A percentile compares a stretch with the other conserved stretches of the same genome.
These are phyloP conservation scores for Phytophthora meadii DNA, from an alignment of 352 stramenopile species.

Conservation along the genomic window DNA sequence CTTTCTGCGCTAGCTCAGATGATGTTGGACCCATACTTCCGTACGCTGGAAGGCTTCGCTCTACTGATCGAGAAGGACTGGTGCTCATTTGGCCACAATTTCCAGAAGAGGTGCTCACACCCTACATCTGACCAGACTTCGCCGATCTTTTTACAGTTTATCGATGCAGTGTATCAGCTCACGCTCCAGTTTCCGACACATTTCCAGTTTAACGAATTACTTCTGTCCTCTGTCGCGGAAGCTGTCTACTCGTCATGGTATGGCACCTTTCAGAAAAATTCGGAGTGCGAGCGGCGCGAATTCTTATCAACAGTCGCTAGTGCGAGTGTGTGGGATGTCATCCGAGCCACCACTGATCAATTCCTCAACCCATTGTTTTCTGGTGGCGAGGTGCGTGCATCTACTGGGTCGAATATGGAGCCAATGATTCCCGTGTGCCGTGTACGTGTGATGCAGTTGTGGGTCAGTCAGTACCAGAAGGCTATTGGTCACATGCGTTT, in stretches of 20 bases:
- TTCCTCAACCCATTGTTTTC: slow-evolving; percentile 87
- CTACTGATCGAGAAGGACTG: slow-evolving; percentile 89
- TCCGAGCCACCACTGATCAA: slow-evolving; percentile 82
- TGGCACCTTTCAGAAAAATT: slow-evolving; percentile 93
- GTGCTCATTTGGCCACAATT: slow-evolving; percentile 91
- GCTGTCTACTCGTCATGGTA: slow-evolving; percentile 98
- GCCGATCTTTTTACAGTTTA: slow-evolving; percentile 99
- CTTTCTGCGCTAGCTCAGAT: slow-evolving; percentile 77
- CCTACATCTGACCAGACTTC: slow-evolving; percentile 94
- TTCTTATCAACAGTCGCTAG: slow-evolving; percentile 75
- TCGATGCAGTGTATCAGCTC: slow-evolving; percentile 98
- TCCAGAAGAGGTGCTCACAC: slow-evolving; percentile 80
- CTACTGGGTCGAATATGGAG: slow-evolving; percentile 52
- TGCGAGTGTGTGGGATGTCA: slow-evolving; percentile 87
- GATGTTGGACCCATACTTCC: slow-evolving; percentile 88
- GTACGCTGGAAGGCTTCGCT: slow-evolving; percentile 80
- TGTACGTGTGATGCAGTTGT: slow-evolving; percentile 89
- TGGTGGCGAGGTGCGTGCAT: slow-evolving; percentile 36
- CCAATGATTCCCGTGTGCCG: slow-evolving; percentile 84
- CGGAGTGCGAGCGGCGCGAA: slow-evolving; percentile 70
- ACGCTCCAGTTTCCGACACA: slow-evolving; percentile 96
- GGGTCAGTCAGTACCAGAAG: slow-evolving; percentile 88
- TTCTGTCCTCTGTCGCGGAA: slow-evolving; percentile 94
- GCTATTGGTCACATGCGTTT: slow-evolving; percentile 89
- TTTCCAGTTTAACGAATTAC: slow-evolving; percentile 98